Conservation (phyloP, 2,329 filamentous ascomycete genomes). For the Colletotrichum coccodes region DNA sequence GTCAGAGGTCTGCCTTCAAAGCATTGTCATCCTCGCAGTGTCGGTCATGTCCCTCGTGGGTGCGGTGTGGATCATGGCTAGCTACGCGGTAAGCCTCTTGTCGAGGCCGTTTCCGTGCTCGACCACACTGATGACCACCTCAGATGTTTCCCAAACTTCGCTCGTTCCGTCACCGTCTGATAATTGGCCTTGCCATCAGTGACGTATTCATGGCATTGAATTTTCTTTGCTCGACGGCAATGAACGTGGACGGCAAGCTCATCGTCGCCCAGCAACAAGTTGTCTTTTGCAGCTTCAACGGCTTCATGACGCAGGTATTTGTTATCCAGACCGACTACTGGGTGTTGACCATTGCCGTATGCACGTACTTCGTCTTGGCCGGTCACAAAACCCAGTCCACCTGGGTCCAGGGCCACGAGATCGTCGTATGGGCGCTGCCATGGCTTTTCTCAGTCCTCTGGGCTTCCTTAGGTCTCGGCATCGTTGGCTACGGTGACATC, state of each 20-base stretch:
- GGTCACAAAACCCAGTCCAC: slow-evolving; percentile 45
- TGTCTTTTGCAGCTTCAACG: slow-evolving; percentile 51
- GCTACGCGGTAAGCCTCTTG: slow-evolving; percentile 42
- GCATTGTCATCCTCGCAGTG: slow-evolving; percentile 43
- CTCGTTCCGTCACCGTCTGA: slow-evolving; percentile 52
- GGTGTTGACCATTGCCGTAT: slow-evolving; percentile 52
- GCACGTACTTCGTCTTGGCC: slow-evolving; percentile 51
- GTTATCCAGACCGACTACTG: slow-evolving; percentile 57
- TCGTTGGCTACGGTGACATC: slow-evolving; percentile 45
- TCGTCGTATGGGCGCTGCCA: slow-evolving; percentile 45
- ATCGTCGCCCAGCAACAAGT: slow-evolving; percentile 41
- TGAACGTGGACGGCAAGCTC: slow-evolving; percentile 44
- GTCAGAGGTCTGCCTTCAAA: slow-evolving; percentile 37
- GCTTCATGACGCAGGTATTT: slow-evolving; percentile 53
- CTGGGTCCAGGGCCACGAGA: slow-evolving; percentile 48
- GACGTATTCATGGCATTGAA: slow-evolving; percentile 53
- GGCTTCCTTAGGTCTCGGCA: slow-evolving; percentile 44
- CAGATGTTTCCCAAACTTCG: slow-evolving; percentile 49
- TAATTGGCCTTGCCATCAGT: slow-evolving; percentile 50
- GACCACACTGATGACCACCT: not conserved
- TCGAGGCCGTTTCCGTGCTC: not conserved
- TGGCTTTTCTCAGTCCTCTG: slow-evolving; percentile 49
- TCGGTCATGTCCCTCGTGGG: slow-evolving; percentile 47
- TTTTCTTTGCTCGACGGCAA: slow-evolving; percentile 48
- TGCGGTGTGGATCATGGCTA: slow-evolving; percentile 49